Evolutionary conservation across 1,284 basidiomycete species (phyloP), one percentile per base, ranked within the genome.

Genomic region (Sphaerobolus stellatus): DNA sequence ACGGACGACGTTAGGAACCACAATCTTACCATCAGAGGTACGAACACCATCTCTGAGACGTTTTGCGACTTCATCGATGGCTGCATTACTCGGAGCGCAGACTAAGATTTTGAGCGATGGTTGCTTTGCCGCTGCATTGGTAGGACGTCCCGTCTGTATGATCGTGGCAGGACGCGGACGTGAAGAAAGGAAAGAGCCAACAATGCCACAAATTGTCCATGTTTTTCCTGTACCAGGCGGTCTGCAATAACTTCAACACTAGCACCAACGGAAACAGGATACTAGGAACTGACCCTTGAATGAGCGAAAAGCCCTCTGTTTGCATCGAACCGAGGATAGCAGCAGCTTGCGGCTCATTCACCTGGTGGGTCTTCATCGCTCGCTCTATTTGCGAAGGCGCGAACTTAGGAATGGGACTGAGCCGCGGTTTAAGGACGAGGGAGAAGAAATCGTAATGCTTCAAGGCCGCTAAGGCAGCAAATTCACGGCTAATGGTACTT

Each of bases 161-260:
- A 75, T 65, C 9, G 78, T 78, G 28, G 75, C 65, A 3, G 78
- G 69, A 25, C 72, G 74, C 9, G 77, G 71, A 4, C 88, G 82
- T 47, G 75, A 80, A 1, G 86, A 81, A 34, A 96, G 70, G 66
- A 91, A 94, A 6, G 88, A 83, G 36, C 92, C 88, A 2, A 98
- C 89, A n/a, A 99, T 78, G 18, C 92, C 94, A 63, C 94, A 92
- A 60, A 99, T 99, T 0, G 97, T 99, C 48, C 94, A 98, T 9
- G 97, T 99, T 74, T 99, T 99, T 38, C 97, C 97, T 0, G 97
- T 99, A 60, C 97, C 97, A 1, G 97, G 97, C 27, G 97, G 97
- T 47, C 94, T 94, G 62, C 4, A 34, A 58, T 34, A 50, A 43
- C 14, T 52, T 16, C 11, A 27, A 43, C 4, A 27, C 8, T n/a